These are phyloP conservation scores for Kodamaea kaohsiungensis DNA, from an alignment of 805 yeast species.

Conservation along the genomic window DNA sequence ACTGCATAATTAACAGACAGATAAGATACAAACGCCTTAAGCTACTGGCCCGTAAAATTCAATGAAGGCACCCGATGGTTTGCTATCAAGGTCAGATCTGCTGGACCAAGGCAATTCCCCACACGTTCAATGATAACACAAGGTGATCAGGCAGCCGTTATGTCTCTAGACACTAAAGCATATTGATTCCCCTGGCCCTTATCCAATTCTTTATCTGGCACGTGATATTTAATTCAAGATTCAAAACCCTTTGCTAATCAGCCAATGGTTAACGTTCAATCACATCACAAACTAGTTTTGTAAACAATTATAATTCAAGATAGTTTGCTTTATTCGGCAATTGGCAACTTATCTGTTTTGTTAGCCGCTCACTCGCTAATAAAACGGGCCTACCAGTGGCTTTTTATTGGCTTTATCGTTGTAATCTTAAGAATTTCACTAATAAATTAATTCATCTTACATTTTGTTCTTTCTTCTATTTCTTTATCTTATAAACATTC, in stretches of 20 bases:
- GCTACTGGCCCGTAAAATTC: not conserved
- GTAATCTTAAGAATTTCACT: too few species aligned
- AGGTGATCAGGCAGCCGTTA: not conserved
- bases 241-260: not conserved
- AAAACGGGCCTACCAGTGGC: too few species aligned
- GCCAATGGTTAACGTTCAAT: not conserved
- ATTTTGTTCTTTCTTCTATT: too few species aligned
- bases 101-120: not conserved
- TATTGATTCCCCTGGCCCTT: not conserved
- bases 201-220: not conserved
- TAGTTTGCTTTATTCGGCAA: not conserved
- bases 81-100: not conserved
- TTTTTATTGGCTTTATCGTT: too few species aligned
- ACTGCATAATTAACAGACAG: not conserved
- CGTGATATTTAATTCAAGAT: too few species aligned
- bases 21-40: not conserved
- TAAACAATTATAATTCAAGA: not conserved
- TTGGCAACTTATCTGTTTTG: not conserved
- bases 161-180: not conserved
- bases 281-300: not conserved
- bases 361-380: not conserved
- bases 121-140: not conserved
- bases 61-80: not conserved
- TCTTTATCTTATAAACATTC: not conserved
- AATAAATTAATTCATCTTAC: too few species aligned